Evolutionary conservation across 2,329 filamentous ascomycete genomes (phyloP).

Genomic region (Alternaria consortialis): DNA sequence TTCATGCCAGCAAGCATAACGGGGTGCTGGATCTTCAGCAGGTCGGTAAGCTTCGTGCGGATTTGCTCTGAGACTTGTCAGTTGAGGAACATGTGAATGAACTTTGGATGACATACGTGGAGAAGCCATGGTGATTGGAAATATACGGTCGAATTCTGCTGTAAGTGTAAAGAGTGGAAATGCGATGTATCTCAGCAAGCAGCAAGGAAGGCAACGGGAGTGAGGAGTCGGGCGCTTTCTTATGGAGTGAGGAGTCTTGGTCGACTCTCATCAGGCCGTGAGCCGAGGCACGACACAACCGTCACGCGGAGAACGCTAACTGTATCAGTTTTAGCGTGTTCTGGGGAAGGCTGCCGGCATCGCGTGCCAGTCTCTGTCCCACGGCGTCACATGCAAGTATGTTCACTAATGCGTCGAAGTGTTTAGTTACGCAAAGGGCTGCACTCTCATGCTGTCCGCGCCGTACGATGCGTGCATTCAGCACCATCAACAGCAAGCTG

Average conservation of each 20-base stretch:
- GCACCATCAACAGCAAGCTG: background rate
- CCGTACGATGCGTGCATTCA: background rate
- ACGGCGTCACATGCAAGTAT: constrained; percentile 30
- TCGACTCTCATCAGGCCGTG: constrained; percentile 28
- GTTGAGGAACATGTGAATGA: constrained; percentile 32
- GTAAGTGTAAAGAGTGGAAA: background rate
- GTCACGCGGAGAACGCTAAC: constrained; percentile 25
- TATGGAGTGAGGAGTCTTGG: constrained; percentile 34
- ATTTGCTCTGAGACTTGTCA: constrained; percentile 73
- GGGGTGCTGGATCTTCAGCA: constrained; percentile 97
- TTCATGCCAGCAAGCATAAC: constrained; percentile 98
- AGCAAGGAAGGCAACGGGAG: constrained; percentile 4
- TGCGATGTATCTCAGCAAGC: background rate
- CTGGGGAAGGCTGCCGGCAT: constrained; percentile 20
- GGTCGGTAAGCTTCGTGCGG: constrained; percentile 90
- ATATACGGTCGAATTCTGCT: background rate
- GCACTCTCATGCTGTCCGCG: background rate
- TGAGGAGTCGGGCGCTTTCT: constrained; percentile 22
- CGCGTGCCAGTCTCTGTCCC: constrained; percentile 8
- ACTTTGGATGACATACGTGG: constrained; percentile 70
- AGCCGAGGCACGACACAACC: constrained; percentile 36
- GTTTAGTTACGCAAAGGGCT: constrained; percentile 1
- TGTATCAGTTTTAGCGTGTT: constrained; percentile 13
- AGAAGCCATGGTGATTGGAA: constrained; percentile 70
- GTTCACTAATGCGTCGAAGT: constrained; percentile 10